Evolutionary conservation across 345 rosid species (phyloP), one percentile per base, ranked within the genome.

Genomic region (Pistacia atlantica): DNA sequence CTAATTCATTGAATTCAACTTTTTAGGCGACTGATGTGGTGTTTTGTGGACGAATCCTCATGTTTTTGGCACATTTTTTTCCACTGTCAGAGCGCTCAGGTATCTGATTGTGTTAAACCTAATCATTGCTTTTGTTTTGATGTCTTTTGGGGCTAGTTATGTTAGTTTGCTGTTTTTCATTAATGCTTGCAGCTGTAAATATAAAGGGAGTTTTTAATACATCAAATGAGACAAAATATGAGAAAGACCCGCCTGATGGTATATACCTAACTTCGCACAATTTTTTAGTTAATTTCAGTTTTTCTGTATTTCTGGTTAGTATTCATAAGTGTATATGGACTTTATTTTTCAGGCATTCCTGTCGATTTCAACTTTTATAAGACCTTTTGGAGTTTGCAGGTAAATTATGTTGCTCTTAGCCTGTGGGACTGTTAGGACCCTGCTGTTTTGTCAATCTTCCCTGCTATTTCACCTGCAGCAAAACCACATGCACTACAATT

Each of bases 361-460:
- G 83, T 94, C 52, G 99, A 96, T 84, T 96, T 96, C 89, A 96
- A 96, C 90, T 96, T 93, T 78, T 96, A 96, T 68, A 94, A 88
- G 84, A 96, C 95, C 72, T 88, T 96, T 74, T 96, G 99, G 98
- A 92, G 97, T 87, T 90, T 96, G 79, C 99, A 93, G 97, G 99
- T 91, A 78, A 69, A 81, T 64, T 71, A 13, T 57, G 69, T 31
- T 63, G 28, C 65, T 52, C 6, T 35, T 11, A 62, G 0, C 48
- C 18, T 4, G 8, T 54, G n/a, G 57, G 57, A n/a, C n/a, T n/a
- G n/a, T n/a, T n/a, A n/a, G n/a, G n/a, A n/a, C n/a, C n/a, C n/a
- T n/a, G n/a, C n/a, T n/a, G n/a, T n/a, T n/a, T n/a, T n/a, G n/a
- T n/a, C n/a, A n/a, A n/a, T n/a, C n/a, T n/a, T n/a, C n/a, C n/a